Base-by-base conservation (phyloP, 2,329 filamentous ascomycete species). In the Cylindrodendrum hubeiense region DNA sequence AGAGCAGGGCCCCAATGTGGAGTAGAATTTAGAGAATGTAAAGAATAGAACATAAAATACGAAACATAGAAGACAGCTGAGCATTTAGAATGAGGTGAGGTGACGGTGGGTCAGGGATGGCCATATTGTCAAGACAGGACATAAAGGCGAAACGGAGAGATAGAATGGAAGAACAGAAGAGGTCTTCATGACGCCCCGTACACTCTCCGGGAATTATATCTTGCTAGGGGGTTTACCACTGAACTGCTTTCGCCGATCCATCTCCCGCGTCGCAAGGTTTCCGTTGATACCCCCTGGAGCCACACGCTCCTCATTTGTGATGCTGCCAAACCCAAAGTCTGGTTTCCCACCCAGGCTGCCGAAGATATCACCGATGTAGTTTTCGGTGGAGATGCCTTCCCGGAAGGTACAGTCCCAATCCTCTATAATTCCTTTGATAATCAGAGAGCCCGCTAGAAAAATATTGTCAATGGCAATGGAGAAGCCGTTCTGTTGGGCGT, bases 311-410 rank as follows among this genome's bases (percentile, higher is more conserved):
- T 81, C 82, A 15, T 76, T 70, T 0, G 82, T 84, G 34, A 81
- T 71, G 64, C 82, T 85, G 1, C 85, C 86, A 0, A 84, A 84
- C 0, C 90, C 90, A 76, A 92, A 93, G 74, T 91, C 88, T 0
- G 90, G 90, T 43, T 79, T 76, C 2, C 90, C 90, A 2, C 90
- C 90, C 4, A 93, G 79, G 10, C 86, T 90, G 15, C 90, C 91
- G 69, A 93, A 90, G 58, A 93, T 90, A 73, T 93, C 90, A 6
- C 91, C 91, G 39, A 93, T 79, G 71, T 93, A 93, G 72, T 93
- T 93, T 2, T 75, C 80, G 0, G 90, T 79, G 65, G 80, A 75
- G 41, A 93, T 78, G 3, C 91, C 91, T 1, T 75, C 67, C 37
- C 81, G 78, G 70, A 90, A 93, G 0, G 80, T 89, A 15, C 76